Evolutionary conservation across 768 basidiomycete species (phyloP).

Genomic region (Galerina marginata): DNA sequence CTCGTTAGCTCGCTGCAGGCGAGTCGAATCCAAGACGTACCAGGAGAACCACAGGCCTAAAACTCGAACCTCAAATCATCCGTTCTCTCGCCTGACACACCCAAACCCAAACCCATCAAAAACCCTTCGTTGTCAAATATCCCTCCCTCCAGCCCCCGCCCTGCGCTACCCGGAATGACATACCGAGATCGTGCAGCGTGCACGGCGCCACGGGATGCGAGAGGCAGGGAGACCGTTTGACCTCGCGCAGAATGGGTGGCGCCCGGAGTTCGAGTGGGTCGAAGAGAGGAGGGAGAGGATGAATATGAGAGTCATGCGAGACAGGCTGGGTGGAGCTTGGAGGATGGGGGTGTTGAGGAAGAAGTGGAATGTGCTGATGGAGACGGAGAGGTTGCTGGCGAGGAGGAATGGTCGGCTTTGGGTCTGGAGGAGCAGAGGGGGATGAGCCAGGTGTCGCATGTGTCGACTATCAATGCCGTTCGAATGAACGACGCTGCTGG

Average conservation of each 20-base stretch:
- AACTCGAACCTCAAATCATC: too few relatives aligned
- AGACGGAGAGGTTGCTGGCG: slow-evolving; percentile 2
- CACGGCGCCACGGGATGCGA: slow-evolving; percentile 62
- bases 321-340: background rate
- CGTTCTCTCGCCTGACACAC: background rate
- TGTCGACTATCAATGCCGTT: slow-evolving; percentile 15
- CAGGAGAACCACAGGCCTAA: too few relatives aligned
- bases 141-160: slow-evolving; percentile 32
- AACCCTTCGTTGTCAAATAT: background rate
- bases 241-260: slow-evolving; percentile 38
- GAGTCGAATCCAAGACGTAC: too few relatives aligned
- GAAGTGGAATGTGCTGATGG: background rate
- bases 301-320: background rate
- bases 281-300: background rate
- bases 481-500: slow-evolving; percentile 8
- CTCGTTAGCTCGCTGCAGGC: too few relatives aligned
- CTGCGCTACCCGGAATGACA: slow-evolving; percentile 77
- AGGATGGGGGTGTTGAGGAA: background rate
- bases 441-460: slow-evolving; percentile 14
- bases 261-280: background rate
- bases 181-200: slow-evolving; percentile 49
- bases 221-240: slow-evolving; percentile 61
- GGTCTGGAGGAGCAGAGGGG: slow-evolving; percentile 10
- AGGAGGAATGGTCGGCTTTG: slow-evolving; percentile 11
- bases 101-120: background rate